phyloP scores from a whole-genome alignment of 805 yeast species.

The Yamadazyma endophytica region DNA sequence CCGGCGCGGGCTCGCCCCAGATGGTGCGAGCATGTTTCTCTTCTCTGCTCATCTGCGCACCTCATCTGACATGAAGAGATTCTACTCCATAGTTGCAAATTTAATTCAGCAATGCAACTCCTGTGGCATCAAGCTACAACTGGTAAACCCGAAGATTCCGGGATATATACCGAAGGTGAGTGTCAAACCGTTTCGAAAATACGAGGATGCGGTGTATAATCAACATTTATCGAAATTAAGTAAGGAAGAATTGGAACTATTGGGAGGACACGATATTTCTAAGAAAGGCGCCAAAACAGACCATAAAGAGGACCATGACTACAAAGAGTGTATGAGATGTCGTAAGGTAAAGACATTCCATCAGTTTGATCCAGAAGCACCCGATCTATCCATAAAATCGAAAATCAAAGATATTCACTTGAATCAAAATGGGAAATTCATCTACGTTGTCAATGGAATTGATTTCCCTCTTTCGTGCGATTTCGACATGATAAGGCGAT shows the following conservation, averaged over 20 bases:
- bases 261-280: constrained; percentile 1
- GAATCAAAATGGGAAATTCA: constrained; percentile 3
- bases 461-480: constrained; percentile 70
- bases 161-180: constrained; percentile 7
- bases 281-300: not conserved
- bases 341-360: constrained; percentile 29
- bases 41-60: too few species aligned
- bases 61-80: constrained; percentile 3
- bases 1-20: too few species aligned
- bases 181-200: constrained; percentile 8
- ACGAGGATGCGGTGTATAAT: constrained; percentile 22
- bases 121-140: constrained; percentile 57
- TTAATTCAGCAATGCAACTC: constrained; percentile 39
- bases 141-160: constrained; percentile 6
- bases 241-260: constrained; percentile 13
- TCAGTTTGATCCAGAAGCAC: not conserved
- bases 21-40: too few species aligned
- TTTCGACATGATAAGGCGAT: constrained; percentile 1
- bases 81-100: constrained; percentile 7
- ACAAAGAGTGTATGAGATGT: constrained; percentile 51
- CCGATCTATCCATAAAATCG: not conserved
- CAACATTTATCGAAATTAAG: constrained; percentile 14
- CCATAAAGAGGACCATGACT: not conserved
- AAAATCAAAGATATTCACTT: too few species aligned
- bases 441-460: constrained; percentile 12